Base-by-base conservation (phyloP, 2,329 filamentous ascomycete species). In the Ustulina deusta region DNA sequence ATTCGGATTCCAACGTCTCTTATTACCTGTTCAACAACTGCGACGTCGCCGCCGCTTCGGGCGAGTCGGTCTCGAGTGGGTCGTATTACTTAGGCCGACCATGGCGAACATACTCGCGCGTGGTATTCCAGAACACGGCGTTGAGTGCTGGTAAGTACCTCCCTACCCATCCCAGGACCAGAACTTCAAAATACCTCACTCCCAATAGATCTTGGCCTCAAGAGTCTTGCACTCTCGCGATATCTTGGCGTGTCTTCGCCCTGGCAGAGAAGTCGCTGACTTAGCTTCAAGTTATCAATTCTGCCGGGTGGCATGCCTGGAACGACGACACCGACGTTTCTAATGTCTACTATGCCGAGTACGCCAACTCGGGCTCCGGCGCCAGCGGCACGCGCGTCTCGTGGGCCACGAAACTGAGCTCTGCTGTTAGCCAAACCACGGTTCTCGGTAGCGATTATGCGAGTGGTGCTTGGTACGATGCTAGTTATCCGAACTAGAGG, bases 301-400 rank as follows among this genome's bases (percentile, higher is more conserved):
- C 81, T 1, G 83, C 84, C 0, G 89, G 89, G 0, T 91, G 89
- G 89, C 76, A 72, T 1, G 74, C 80, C 32, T 91, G 89, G 89
- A 83, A 83, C 65, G 80, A 79, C 2, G 79, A 84, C 49, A 74
- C 81, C n/a, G 81, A 83, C 40, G 88, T 86, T 1, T 81, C 80
- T 38, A 78, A 86, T 49, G 85, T 90, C 1, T 77, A 80, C 29
- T 90, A 86, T 69, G 86, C 79, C 10, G 89, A 91, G 80, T 90
- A 85, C 73, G 78, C 72, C 22, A 91, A 91, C 77, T 83, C 82
- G 1, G 89, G 89, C 1, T 75, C 79, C 36, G 89, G 89, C 1
- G 81, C 88, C 2, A 76, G 78, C 20, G 87, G 87, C 0, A 82
- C 80, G 0, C 80, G 89, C 57, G 87, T 86, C 10, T 80, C 78